phyloP scores from a whole-genome alignment of 1,284 basidiomycete species.

The Spongiforma sp. region DNA sequence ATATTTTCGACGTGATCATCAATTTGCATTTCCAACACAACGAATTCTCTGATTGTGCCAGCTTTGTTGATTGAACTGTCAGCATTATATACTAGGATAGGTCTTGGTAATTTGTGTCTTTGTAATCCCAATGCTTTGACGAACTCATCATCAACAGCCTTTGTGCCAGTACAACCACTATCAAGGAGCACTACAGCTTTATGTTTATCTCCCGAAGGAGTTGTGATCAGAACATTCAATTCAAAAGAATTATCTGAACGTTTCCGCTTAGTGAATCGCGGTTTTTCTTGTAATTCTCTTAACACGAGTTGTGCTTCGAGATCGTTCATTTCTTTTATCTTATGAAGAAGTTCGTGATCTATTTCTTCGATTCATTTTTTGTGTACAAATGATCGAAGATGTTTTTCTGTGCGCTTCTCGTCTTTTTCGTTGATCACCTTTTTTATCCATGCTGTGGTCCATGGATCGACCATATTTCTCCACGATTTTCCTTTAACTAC shows the following conservation, averaged over 20 bases:
- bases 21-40: background rate
- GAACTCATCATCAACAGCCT: background rate
- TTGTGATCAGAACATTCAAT: background rate
- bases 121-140: background rate
- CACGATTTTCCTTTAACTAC: background rate
- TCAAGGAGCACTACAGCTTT: background rate
- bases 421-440: background rate
- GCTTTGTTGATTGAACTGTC: background rate
- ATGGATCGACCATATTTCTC: background rate
- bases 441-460: background rate
- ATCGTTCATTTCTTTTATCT: background rate
- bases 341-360: fast-evolving
- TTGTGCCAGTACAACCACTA: background rate
- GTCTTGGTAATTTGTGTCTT: background rate
- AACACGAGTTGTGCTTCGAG: background rate
- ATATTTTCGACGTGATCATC: background rate
- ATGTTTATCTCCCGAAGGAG: background rate
- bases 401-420: fast-evolving
- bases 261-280: background rate
- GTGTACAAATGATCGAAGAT: background rate
- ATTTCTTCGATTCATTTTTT: fast-evolving
- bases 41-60: background rate
- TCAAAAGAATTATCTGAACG: background rate
- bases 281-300: background rate
- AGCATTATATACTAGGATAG: background rate